Evolutionary conservation across 768 basidiomycete species (phyloP).

Genomic region (Collybia nuda): DNA sequence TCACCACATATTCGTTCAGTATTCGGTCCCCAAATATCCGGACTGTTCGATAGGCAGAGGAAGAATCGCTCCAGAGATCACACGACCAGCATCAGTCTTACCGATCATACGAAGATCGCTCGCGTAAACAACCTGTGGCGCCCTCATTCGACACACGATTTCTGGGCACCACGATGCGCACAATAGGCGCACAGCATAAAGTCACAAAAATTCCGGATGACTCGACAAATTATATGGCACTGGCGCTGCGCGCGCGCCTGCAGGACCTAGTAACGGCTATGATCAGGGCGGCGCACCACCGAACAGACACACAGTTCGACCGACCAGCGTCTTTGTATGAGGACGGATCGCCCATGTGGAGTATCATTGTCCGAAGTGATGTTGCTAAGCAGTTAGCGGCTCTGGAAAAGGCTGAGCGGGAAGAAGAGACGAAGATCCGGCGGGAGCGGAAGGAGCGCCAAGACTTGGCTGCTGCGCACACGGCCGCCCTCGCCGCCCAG

Average conservation of each 20-base stretch:
- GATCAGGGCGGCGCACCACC: conserved; percentile 67
- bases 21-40: not conserved
- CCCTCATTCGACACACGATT: conserved; percentile 70
- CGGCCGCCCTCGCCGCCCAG: conserved; percentile 62
- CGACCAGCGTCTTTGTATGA: conserved; percentile 64
- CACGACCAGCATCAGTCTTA: conserved; percentile 63
- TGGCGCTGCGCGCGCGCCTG: conserved; percentile 75
- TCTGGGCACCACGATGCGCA: conserved; percentile 67
- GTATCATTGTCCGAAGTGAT: conserved; percentile 72
- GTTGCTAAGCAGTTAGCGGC: conserved; percentile 74
- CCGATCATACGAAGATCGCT: conserved; percentile 74
- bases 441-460: conserved; percentile 77
- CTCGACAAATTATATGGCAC: conserved; percentile 72
- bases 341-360: conserved; percentile 80
- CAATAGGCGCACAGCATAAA: conserved; percentile 67
- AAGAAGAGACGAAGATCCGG: conserved; percentile 76
- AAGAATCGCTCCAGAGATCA: conserved; percentile 73
- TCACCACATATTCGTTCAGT: conserved; percentile 1
- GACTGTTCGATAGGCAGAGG: conserved; percentile 63
- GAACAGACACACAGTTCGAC: conserved; percentile 70
- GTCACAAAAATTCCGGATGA: conserved; percentile 69
- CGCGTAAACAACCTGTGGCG: conserved; percentile 69
- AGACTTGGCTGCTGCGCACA: conserved; percentile 70
- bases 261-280: conserved; percentile 67
- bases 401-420: conserved; percentile 77